Evolutionary conservation across 306 rosid species (phyloP), one percentile per base, ranked within the genome.

Genomic region (Coriaria nepalensis): DNA sequence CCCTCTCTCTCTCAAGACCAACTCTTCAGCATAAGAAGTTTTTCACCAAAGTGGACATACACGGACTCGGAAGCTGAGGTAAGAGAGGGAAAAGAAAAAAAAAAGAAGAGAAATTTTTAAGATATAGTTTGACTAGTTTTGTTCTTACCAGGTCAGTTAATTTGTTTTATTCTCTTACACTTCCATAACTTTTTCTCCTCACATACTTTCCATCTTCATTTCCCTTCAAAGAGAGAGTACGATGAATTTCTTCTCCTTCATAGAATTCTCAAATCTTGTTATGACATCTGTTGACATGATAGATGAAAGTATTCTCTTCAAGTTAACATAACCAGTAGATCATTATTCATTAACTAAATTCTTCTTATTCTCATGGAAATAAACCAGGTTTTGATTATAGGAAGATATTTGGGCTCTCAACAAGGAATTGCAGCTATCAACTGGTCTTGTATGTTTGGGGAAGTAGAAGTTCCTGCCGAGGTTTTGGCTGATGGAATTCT

Each of bases 401-500:
- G 96, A 46, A 60, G 69, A 43, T 79, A 81, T 74, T 68, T 86
- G 59, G 77, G 65, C 63, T 66, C 59, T 64, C 73, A 50, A 51
- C 65, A 60, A 33, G 73, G 63, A 53, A 67, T 63, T 43, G 63
- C 55, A 55, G 61, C 68, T 43, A 65, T 56, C 44, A 59, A 70
- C 33, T 86, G 96, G 96, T 86, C 93, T 9, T 82, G 96, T 57
- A 86, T 86, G 96, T 86, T 82, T 54, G 96, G 96, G 60, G 96
- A 86, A 73, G 78, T 82, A 46, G 96, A 86, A 79, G 96, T 82
- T 66, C 76, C 83, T 40, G 93, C 90, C 20, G 79, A 72, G 64
- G 66, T 82, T 66, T 60, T 86, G 76, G 76, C 78, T 12, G 60
- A 70, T 77, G 96, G 96, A 40, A 65, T 82, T 65, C 71, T 86